Evolutionary conservation across 2,329 filamentous ascomycete genomes (phyloP).

Genomic region (Exophiala aquamarina): DNA sequence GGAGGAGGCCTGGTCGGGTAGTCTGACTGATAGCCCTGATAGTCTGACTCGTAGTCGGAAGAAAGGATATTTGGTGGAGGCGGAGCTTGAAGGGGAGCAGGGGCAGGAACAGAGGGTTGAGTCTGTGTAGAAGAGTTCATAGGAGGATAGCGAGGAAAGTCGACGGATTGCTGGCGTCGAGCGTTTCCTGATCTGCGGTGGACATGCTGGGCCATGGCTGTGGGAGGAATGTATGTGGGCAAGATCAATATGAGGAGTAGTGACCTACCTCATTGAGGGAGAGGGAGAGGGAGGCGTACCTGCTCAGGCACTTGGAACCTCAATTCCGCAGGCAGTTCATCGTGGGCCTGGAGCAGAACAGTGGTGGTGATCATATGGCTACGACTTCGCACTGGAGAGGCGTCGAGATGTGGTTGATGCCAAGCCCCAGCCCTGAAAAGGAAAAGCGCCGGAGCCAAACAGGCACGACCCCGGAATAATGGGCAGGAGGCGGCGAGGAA

Average conservation of each 20-base stretch:
- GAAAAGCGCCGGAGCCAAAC: no score
- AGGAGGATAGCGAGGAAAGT: constrained; percentile 27
- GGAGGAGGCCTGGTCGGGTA: constrained; percentile 42
- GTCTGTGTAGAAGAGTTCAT: constrained; percentile 13
- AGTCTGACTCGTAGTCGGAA: constrained; percentile 67
- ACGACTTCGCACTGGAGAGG: no score
- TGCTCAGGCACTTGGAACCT: no score
- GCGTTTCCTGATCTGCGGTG: constrained; percentile 22
- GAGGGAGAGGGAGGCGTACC: no score
- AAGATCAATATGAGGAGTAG: not conserved
- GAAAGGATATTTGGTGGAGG: constrained; percentile 11
- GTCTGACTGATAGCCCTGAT: constrained; percentile 49
- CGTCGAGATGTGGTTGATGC: no score
- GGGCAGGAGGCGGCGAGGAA: no score
- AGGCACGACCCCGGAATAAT: no score
- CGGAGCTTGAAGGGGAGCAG: constrained; percentile 7
- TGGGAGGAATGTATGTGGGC: not conserved
- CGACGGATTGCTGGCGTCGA: constrained; percentile 28
- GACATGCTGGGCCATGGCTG: constrained; percentile 17
- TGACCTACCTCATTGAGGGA: constrained; percentile 1
- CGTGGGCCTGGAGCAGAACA: no score
- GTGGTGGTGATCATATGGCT: no score
- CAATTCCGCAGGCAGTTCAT: no score
- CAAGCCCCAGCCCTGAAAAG: no score
- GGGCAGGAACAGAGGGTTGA: constrained; percentile 7